Percentiles rank a stretch among this genome's conserved stretches.
These are phyloP conservation scores for Aspergillus haitiensis DNA, from an alignment of 495 filamentous ascomycete genomes.

Conservation along the genomic window DNA sequence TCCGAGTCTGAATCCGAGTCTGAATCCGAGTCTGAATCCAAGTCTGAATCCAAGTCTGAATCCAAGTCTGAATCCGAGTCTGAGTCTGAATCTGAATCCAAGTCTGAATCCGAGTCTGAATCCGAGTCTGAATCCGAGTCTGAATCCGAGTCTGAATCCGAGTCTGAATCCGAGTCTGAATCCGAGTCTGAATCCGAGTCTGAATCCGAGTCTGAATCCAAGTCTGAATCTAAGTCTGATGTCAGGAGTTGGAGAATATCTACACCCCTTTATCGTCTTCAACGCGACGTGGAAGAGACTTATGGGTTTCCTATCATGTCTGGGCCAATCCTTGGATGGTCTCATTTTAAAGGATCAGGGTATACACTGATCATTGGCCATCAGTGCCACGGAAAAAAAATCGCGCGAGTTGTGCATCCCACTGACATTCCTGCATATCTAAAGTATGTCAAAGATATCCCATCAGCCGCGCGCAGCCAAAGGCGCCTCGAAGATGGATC, in stretches of 20 bases:
- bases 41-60: no score
- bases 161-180: no score
- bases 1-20: no score
- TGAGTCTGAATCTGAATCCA: no score
- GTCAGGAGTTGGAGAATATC: not conserved
- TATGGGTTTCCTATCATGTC: not conserved
- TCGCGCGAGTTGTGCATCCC: not conserved
- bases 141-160: no score
- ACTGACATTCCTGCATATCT: not conserved
- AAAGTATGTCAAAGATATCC: not conserved
- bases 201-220: no score
- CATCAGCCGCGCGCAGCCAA: not conserved
- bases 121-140: no score
- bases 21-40: no score
- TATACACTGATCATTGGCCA: not conserved
- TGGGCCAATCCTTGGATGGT: not conserved
- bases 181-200: no score
- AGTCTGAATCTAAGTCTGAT: no score
- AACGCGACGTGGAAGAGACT: not conserved
- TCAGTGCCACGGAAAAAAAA: not conserved
- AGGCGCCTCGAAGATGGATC: not conserved
- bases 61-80: no score
- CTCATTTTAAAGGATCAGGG: not conserved
- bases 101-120: no score
- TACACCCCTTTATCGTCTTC: not conserved